Evolutionary conservation across 768 basidiomycete genomes (phyloP).

Genomic region (Rhizopogon salebrosus): DNA sequence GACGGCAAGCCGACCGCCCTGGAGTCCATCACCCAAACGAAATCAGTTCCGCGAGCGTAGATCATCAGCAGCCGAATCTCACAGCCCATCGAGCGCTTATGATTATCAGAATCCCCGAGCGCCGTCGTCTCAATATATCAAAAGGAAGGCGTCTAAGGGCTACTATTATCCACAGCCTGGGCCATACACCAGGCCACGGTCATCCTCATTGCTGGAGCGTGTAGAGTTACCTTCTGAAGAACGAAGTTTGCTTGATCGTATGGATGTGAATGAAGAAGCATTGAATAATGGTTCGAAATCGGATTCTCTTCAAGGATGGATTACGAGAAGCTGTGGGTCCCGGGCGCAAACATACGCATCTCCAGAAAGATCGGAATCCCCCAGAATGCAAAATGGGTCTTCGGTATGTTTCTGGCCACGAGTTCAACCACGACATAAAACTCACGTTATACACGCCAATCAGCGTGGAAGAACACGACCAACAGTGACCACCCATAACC

Average conservation of each 20-base stretch:
- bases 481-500: constrained; percentile 9
- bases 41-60: not conserved
- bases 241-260: not conserved
- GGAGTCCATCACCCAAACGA: not conserved
- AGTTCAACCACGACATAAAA: not conserved
- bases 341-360: constrained; percentile 5
- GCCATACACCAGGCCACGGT: not conserved
- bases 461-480: constrained; percentile 7
- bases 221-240: not conserved
- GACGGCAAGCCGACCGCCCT: not conserved
- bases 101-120: not conserved
- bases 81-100: not conserved
- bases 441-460: constrained; percentile 2
- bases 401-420: constrained; percentile 16
- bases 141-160: not conserved
- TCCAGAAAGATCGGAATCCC: not conserved
- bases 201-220: not conserved
- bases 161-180: not conserved
- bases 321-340: not conserved
- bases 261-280: not conserved
- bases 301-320: not conserved
- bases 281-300: not conserved
- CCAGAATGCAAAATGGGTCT: constrained; percentile 3
- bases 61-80: not conserved
- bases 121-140: not conserved